Evolutionary conservation across 2,329 filamentous ascomycete species (phyloP).

Genomic region (Nothophaeocryptopus gaeumannii): DNA sequence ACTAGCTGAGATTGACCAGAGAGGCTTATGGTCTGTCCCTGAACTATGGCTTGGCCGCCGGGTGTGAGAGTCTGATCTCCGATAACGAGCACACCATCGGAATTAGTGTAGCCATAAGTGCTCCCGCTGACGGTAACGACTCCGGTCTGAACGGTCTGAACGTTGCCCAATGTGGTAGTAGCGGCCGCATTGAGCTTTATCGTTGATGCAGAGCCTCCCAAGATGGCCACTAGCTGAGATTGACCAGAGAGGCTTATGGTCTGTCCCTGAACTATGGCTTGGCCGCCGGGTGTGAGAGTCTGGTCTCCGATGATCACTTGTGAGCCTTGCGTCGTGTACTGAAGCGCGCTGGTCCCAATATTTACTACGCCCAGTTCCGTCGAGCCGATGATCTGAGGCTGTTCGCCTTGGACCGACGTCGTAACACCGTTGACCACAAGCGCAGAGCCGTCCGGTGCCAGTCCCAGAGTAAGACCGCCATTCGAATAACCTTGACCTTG

Average conservation of each 20-base stretch:
- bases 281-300: conserved; percentile 1
- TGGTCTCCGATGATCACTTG: conserved; percentile 5
- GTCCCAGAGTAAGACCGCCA: background rate
- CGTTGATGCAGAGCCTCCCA: background rate
- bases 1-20: background rate
- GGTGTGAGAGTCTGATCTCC: conserved; percentile 2
- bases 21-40: conserved; percentile 3
- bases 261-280: background rate
- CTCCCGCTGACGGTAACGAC: background rate
- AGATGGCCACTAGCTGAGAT: background rate
- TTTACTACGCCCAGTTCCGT: background rate
- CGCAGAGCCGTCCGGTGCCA: conserved; percentile 1
- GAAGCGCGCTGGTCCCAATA: background rate
- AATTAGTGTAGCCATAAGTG: too few relatives aligned
- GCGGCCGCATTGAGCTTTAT: conserved; percentile 2
- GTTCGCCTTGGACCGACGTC: background rate
- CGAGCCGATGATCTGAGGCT: background rate
- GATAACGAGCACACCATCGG: too few relatives aligned
- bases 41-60: background rate
- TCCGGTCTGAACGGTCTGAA: too few relatives aligned
- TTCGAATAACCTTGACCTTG: background rate
- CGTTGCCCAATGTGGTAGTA: background rate
- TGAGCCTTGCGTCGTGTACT: too few relatives aligned
- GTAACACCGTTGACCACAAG: conserved; percentile 7
- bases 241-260: conserved; percentile 1